Base-by-base conservation (phyloP, 2,329 filamentous ascomycete genomes). In the Diaporthe citriasiana region DNA sequence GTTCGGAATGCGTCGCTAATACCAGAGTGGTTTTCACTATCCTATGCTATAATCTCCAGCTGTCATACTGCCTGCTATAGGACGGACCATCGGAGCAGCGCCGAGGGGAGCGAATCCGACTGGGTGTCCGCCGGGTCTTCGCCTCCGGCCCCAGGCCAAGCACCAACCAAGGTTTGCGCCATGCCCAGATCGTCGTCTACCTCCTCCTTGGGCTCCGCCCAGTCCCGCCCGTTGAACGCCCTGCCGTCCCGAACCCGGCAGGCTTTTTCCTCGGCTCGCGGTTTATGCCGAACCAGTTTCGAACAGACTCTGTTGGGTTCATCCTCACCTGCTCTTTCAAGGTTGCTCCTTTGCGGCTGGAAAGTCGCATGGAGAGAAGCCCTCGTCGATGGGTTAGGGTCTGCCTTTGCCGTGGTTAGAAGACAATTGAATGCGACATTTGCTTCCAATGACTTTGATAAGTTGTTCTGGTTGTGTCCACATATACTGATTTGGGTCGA, bases 221-320 rank as follows among this genome's bases (percentile, higher is more conserved):
- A 35, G 19, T 47, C 60, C 60, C 60, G 27, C 60, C 42, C 60
- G 60, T 27, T 50, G n/a, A n/a, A n/a, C n/a, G n/a, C 27, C 59
- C n/a, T 19, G 59, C 59, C 59, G 59, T 65, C 60, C 60, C 60
- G 60, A 30, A 19, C 27, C 60, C 42, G 60, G 17, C 42, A 65
- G 60, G 60, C 25, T 50, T 33, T 65, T 65, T 33, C 57, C 12
- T 47, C 60, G 60, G 60, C 15, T 50, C 27, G 42, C 42, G 60
- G 42, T 65, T 65, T 50, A 50, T 50, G 60, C 60, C 60, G 60
- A 65, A 50, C 60, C 60, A 50, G 60, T 50, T 17, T 50, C 60
- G 5, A 47, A 47, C 19, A 30, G 40, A 19, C 25, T 65, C 59
- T 65, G 13, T 27, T 45, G 40, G 59, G 40, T 65, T 65, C 59